phyloP scores from a whole-genome alignment of 805 yeast species.

The Yamadazyma laniorum region DNA sequence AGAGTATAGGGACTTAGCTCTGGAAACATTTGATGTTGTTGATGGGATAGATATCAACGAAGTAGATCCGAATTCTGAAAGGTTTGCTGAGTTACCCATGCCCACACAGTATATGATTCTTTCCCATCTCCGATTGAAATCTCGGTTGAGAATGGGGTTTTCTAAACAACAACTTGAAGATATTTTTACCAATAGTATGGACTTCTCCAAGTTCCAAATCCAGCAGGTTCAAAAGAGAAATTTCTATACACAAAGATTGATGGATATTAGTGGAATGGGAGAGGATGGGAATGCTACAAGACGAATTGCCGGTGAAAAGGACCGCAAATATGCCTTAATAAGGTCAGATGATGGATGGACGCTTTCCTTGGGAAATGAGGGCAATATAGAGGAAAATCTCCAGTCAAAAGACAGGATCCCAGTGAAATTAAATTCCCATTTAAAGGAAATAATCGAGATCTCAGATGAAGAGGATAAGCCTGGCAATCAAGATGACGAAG shows the following conservation, averaged over 20 bases:
- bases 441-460: not conserved
- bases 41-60: conserved; percentile 68
- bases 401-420: not conserved
- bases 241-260: conserved; percentile 79
- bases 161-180: conserved; percentile 82
- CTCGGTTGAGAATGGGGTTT: conserved; percentile 93
- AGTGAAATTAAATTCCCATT: conserved; percentile 3
- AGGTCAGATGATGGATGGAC: conserved; percentile 85
- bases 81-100: conserved; percentile 73
- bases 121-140: conserved; percentile 76
- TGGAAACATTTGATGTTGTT: conserved; percentile 50
- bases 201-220: conserved; percentile 89
- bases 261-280: conserved; percentile 82
- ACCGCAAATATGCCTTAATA: conserved; percentile 69
- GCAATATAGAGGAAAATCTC: conserved; percentile 51
- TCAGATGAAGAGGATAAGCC: conserved; percentile 9
- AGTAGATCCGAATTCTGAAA: conserved; percentile 80
- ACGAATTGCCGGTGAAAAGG: conserved; percentile 82
- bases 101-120: conserved; percentile 86
- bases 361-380: conserved; percentile 54
- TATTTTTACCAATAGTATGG: conserved; percentile 81
- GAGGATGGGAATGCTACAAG: conserved; percentile 47
- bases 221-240: conserved; percentile 90
- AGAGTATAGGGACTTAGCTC: conserved; percentile 62
- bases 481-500: conserved; percentile 22